Evolutionary conservation across 306 rosid genomes (phyloP), one percentile per base, ranked within the genome.

Genomic region (Prunus mume): DNA sequence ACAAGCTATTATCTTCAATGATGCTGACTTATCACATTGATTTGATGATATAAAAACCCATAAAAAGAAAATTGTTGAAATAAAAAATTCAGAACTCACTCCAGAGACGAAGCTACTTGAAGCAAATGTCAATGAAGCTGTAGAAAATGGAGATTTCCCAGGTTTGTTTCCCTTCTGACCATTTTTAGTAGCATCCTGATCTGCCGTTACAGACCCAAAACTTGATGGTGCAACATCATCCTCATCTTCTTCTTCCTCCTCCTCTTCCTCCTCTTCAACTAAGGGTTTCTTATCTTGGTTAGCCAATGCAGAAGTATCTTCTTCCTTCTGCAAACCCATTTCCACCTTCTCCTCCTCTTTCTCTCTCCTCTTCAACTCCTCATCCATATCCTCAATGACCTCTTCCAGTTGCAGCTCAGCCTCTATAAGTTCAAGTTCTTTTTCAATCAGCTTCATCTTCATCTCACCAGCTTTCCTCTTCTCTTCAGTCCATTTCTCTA

Each of bases 341-440:
- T 89, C 87, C 20, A 15, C 87, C 84, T 76, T 65, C 78, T 87
- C 82, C 86, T 87, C 97, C 81, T 95, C 98, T 78, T 88, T 78
- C 84, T 95, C 97, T 74, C 46, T 80, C 75, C 4, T 69, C 79
- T 81, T 82, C 76, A 95, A 86, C 60, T 88, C 77, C 54, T 84
- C 87, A 51, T 95, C 97, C 87, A 92, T 27, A 41, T 95, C 93
- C 80, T 88, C 91, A 30, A 88, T 77, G 27, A 88, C 80, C 84
- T 92, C 97, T 85, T 90, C 92, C 49, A 95, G 79, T 66, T 61
- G 41, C 66, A 86, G 47, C 80, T 95, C 95, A 72, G 98, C 97
- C 76, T 95, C 97, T 66, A 79, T 18, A 58, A 92, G 83, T 76
- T 92, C 97, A 66, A 87, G 85, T 63, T 95, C 93, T 73, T 85